These are phyloP conservation scores for Takashimella koratensis DNA, from an alignment of 1,284 basidiomycete species.

Conservation along the genomic window DNA sequence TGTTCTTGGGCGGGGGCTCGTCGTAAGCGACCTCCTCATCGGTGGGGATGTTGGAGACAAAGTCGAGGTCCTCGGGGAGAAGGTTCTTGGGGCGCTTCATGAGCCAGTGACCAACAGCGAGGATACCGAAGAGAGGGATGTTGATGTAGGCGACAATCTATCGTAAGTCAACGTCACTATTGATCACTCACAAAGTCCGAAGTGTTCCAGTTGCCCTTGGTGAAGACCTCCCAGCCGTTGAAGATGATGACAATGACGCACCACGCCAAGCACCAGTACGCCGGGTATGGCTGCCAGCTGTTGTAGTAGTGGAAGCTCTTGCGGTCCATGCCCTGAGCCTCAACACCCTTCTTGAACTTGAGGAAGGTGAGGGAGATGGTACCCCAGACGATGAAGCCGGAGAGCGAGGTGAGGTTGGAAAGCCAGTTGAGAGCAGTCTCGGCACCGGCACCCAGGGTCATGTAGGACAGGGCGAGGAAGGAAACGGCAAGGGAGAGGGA, in stretches of 20 bases:
- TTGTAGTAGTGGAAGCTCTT: conserved; percentile 19
- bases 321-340: conserved; percentile 20
- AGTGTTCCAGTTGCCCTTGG: conserved; percentile 13
- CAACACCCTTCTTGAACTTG: conserved; percentile 27
- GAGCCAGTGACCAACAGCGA: conserved; percentile 11
- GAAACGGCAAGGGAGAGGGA: conserved; percentile 46
- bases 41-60: conserved; percentile 70
- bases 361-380: conserved; percentile 21
- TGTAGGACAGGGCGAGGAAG: conserved; percentile 58
- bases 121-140: conserved; percentile 14
- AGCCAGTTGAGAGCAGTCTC: conserved; percentile 9
- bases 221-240: conserved; percentile 27
- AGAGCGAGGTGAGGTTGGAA: conserved; percentile 13
- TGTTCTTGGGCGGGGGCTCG: conserved; percentile 54
- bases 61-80: conserved; percentile 68
- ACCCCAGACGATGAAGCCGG: conserved; percentile 19
- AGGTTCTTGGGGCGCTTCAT: conserved; percentile 9
- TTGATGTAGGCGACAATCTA: conserved; percentile 16
- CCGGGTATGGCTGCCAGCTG: conserved; percentile 24
- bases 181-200: conserved; percentile 16
- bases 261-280: conserved; percentile 21
- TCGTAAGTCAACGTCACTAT: neutral
- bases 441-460: conserved; percentile 54
- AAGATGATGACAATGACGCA: conserved; percentile 20
- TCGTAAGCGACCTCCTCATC: conserved; percentile 59